These are phyloP conservation scores for barrel medic (Medicago truncatula) DNA, from an alignment of 306 rosid genomes.

Conservation along the genomic window DNA sequence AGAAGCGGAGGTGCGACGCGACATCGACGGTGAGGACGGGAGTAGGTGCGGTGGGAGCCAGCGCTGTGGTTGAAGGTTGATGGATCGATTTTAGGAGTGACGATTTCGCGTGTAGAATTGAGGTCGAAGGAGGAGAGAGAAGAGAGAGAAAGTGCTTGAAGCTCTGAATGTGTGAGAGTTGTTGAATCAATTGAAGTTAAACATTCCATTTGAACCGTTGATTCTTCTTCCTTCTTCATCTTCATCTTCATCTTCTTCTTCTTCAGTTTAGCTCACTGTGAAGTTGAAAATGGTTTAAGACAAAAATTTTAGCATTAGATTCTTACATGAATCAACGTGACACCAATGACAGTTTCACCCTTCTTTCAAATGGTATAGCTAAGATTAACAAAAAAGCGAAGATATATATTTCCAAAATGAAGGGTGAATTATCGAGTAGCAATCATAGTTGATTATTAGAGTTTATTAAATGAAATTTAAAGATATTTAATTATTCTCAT, in stretches of 20 bases:
- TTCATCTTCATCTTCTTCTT: not conserved
- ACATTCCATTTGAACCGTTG: constrained; percentile 45
- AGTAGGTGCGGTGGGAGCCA: constrained; percentile 81
- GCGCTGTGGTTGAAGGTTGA: constrained; percentile 77
- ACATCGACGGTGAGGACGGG: constrained; percentile 66
- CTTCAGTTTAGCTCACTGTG: not conserved
- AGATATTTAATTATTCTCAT: no score
- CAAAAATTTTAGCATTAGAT: not conserved
- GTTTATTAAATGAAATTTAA: no score
- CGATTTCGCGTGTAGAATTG: constrained; percentile 38
- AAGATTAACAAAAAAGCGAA: no score
- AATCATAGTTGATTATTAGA: no score
- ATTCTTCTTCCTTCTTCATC: not conserved
- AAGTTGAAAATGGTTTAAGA: not conserved
- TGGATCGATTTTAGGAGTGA: constrained; percentile 71
- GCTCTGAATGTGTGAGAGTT: constrained; percentile 77
- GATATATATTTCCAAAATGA: no score
- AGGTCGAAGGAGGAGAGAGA: constrained; percentile 52
- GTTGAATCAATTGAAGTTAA: constrained; percentile 52
- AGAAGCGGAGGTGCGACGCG: constrained; percentile 60
- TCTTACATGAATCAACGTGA: not conserved
- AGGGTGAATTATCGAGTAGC: no score
- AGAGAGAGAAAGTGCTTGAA: constrained; percentile 68
- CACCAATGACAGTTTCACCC: no score
- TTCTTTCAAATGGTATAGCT: no score